Conservation (phyloP, 768 basidiomycete species). For the Atractiella rhizophila region DNA sequence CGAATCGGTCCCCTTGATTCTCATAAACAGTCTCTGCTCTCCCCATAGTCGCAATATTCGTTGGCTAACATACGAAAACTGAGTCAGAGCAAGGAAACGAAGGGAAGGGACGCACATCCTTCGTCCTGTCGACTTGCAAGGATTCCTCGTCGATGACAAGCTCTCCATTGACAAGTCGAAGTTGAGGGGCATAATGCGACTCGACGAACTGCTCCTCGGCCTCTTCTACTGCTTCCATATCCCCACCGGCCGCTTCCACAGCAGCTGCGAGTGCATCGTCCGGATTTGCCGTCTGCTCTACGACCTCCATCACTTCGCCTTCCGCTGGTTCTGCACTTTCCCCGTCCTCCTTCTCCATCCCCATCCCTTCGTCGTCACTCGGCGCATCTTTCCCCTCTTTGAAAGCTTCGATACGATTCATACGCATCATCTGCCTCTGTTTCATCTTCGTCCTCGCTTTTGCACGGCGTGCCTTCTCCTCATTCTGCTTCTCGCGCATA, state of each 20-base stretch:
- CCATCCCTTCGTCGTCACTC: background rate
- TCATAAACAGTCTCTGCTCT: too few species aligned
- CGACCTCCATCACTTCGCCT: slow-evolving; percentile 11
- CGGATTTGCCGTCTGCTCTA: slow-evolving; percentile 33
- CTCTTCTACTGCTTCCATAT: slow-evolving; percentile 23
- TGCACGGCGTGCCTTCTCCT: too few species aligned
- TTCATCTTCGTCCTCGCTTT: too few species aligned
- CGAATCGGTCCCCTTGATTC: slow-evolving; percentile 66
- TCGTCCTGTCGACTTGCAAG: slow-evolving; percentile 35
- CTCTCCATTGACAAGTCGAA: slow-evolving; percentile 67
- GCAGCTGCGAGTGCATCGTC: too few species aligned
- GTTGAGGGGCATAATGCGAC: slow-evolving; percentile 51
- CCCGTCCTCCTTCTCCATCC: background rate
- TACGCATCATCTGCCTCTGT: background rate
- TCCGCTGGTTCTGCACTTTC: slow-evolving; percentile 1
- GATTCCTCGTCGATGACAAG: slow-evolving; percentile 68
- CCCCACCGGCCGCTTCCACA: slow-evolving; percentile 5
- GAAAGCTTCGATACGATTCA: background rate
- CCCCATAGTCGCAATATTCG: too few species aligned
- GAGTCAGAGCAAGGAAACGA: too few species aligned
- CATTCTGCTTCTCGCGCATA: too few species aligned
- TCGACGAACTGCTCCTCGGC: slow-evolving; percentile 40
- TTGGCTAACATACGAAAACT: too few species aligned
- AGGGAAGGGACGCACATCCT: too few species aligned
- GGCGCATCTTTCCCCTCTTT: background rate